phyloP scores from a whole-genome alignment of 1,284 basidiomycete genomes.

The Cutaneotrichosporon mucoides region DNA sequence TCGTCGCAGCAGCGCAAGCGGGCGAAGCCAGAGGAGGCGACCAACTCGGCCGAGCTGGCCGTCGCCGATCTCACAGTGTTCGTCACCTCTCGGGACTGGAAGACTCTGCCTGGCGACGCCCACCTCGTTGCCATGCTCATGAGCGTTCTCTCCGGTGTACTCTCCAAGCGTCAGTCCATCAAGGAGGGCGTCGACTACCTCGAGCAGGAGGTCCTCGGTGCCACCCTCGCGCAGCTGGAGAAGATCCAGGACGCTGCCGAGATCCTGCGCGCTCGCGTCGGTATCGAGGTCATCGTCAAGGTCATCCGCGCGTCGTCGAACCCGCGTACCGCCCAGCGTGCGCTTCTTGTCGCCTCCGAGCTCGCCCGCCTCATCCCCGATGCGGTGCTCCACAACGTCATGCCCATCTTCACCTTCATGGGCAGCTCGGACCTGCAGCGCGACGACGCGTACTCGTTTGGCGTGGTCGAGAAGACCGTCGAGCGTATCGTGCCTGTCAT shows the following conservation, averaged over 20 bases:
- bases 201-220: constrained; percentile 81
- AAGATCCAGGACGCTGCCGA: constrained; percentile 53
- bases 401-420: constrained; percentile 99
- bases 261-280: constrained; percentile 45
- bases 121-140: constrained; percentile 70
- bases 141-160: constrained; percentile 66
- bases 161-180: constrained; percentile 53
- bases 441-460: constrained; percentile 92
- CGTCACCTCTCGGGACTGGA: constrained; percentile 66
- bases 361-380: constrained; percentile 82
- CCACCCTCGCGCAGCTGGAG: constrained; percentile 65
- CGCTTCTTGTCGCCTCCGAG: constrained; percentile 80
- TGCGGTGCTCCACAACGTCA: constrained; percentile 87
- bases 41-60: constrained; percentile 25
- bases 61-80: constrained; percentile 61
- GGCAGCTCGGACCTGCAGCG: constrained; percentile 93
- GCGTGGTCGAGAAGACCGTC: constrained; percentile 91
- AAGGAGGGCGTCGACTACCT: constrained; percentile 66
- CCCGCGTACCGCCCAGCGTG: constrained; percentile 92
- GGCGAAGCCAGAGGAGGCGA: constrained; percentile 26
- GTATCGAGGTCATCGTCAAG: constrained; percentile 76
- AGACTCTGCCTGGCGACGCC: constrained; percentile 62
- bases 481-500: constrained; percentile 92
- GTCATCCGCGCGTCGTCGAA: constrained; percentile 82
- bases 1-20: constrained; percentile 28